Evolutionary conservation across 179 eudicot species (phyloP).

Genomic region (Sideroxylon spinosum): DNA sequence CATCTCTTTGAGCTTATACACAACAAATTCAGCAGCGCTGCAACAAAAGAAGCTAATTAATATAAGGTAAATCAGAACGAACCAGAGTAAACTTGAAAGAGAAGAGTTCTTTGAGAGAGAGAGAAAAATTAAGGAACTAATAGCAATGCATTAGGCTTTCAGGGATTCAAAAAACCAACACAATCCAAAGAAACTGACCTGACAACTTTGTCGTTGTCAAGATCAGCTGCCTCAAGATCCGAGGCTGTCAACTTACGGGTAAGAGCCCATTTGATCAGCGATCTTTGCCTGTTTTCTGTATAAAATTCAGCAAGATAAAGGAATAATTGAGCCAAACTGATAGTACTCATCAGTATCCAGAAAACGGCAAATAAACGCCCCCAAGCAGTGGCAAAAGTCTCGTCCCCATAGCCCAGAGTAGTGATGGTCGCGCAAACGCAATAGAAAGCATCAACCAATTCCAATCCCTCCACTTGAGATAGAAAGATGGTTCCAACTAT

Average conservation of each 20-base stretch:
- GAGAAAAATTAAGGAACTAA: neutral
- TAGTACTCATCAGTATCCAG: constrained; percentile 65
- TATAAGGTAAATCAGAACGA: neutral
- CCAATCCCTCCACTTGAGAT: constrained; percentile 39
- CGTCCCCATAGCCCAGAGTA: constrained; percentile 74
- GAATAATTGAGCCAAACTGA: constrained; percentile 63
- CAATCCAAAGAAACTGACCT: constrained; percentile 33
- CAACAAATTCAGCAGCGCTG: constrained; percentile 65
- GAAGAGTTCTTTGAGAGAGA: neutral
- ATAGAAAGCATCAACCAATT: constrained; percentile 57
- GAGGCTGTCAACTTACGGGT: constrained; percentile 38
- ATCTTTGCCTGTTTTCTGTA: constrained; percentile 46
- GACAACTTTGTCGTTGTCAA: constrained; percentile 60
- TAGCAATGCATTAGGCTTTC: neutral
- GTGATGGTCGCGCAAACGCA: constrained; percentile 75
- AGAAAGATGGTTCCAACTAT: constrained; percentile 45
- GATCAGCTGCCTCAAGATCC: constrained; percentile 76
- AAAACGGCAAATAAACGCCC: constrained; percentile 69
- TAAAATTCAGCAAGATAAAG: constrained; percentile 58
- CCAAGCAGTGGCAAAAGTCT: constrained; percentile 52
- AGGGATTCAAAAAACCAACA: neutral
- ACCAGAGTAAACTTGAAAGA: neutral
- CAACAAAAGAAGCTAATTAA: constrained; percentile 11
- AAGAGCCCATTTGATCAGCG: constrained; percentile 48
- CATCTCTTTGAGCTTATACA: constrained; percentile 69